Conservation (phyloP, 306 rosid species). For the Quercus wislizeni region DNA sequence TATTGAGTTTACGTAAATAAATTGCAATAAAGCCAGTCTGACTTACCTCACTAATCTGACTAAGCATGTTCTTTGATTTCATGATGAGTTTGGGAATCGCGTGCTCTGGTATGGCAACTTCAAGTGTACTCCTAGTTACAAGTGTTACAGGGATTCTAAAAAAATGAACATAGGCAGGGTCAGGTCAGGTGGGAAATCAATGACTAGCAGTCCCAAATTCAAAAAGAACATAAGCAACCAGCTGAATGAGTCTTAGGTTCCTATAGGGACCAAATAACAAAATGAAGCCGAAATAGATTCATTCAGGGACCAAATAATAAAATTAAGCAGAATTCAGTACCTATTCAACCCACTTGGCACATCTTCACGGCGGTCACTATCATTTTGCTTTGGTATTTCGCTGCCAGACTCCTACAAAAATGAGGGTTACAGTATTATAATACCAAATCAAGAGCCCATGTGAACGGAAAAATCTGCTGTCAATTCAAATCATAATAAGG, state of each 20-base stretch:
- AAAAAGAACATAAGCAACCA: not conserved
- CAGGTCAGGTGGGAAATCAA: not conserved
- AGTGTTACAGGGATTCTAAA: slow-evolving; percentile 78
- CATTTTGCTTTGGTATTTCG: slow-evolving; percentile 61
- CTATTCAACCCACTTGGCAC: slow-evolving; percentile 65
- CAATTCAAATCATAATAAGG: slow-evolving; percentile 2
- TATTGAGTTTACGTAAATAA: not conserved
- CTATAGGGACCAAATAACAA: not conserved
- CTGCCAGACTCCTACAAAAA: slow-evolving; percentile 50
- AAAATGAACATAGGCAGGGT: not conserved
- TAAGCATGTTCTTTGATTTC: slow-evolving; percentile 91
- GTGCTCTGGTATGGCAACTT: slow-evolving; percentile 87
- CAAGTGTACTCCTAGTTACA: slow-evolving; percentile 91
- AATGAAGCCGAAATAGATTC: not conserved
- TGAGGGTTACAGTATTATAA: not conserved
- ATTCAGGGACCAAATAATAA: not conserved
- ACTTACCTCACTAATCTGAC: slow-evolving; percentile 90
- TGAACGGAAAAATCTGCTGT: not conserved
- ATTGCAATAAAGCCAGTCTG: slow-evolving; percentile 15
- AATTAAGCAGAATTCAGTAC: slow-evolving; percentile 35
- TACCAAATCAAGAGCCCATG: not conserved
- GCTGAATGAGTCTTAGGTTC: not conserved
- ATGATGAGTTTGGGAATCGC: slow-evolving; percentile 90
- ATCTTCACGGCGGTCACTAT: slow-evolving; percentile 71
- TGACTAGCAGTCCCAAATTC: not conserved